phyloP scores from a whole-genome alignment of 1,284 basidiomycete species.

The Cutaneotrichosporon mucoides region DNA sequence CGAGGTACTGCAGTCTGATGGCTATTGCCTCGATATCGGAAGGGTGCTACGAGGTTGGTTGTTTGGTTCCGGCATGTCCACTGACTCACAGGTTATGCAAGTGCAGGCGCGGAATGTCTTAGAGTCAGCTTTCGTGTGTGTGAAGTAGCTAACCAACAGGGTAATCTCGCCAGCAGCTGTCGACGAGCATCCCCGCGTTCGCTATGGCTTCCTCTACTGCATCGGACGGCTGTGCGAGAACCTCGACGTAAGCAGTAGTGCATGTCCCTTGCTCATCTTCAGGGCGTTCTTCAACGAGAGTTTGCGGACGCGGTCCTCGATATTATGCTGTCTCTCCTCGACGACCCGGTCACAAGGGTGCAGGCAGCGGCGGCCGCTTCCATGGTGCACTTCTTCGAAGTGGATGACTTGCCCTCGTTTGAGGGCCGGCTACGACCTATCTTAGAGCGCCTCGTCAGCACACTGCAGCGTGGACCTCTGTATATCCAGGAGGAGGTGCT shows the following conservation, averaged over 20 bases:
- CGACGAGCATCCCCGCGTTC: slow-evolving; percentile 73
- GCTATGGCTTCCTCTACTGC: slow-evolving; percentile 81
- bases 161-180: slow-evolving; percentile 69
- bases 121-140: slow-evolving; percentile 1
- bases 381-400: slow-evolving; percentile 84
- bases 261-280: background rate
- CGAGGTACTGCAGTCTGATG: slow-evolving; percentile 75
- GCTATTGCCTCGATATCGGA: slow-evolving; percentile 33
- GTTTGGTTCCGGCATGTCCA: background rate
- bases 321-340: slow-evolving; percentile 65
- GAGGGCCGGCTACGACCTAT: slow-evolving; percentile 60
- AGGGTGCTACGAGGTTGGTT: slow-evolving; percentile 25
- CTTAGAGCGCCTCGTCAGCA: slow-evolving; percentile 10
- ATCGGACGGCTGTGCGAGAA: slow-evolving; percentile 79
- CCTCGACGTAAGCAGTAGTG: slow-evolving; percentile 57
- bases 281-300: slow-evolving; percentile 31
- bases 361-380: slow-evolving; percentile 78
- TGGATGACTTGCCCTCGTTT: slow-evolving; percentile 62
- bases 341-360: slow-evolving; percentile 70
- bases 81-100: slow-evolving; percentile 10
- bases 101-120: slow-evolving; percentile 6
- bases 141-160: slow-evolving; percentile 59
- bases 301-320: slow-evolving; percentile 51
- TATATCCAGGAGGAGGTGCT: slow-evolving; percentile 82
- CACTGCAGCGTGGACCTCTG: slow-evolving; percentile 26